Base-by-base conservation (phyloP, 805 yeast species). In the Candida corydali region DNA sequence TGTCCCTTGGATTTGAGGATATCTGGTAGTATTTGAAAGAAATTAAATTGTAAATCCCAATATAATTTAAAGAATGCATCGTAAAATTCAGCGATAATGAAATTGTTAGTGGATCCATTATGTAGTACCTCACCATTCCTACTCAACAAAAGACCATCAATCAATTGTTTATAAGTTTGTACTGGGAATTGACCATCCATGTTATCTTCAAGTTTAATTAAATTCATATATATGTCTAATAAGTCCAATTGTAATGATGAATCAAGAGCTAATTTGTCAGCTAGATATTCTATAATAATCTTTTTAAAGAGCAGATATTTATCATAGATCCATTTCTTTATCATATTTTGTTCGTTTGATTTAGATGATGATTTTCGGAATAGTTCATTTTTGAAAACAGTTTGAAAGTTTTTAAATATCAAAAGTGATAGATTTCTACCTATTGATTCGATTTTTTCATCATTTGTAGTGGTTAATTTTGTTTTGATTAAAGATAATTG, bases 21-120 rank as follows among this genome's bases (percentile, higher is more conserved):
- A 3, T 54, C 51, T 25, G 41, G 46, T 16, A 78, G 54, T 46
- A 73, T 79, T 26, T 69, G 63, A 51, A 82, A 78, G 46, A 86
- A 81, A 51, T 80, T 84, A 52, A 68, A 86, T 47, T 88, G 86
- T 39, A 91, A 59, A 55, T 91, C 98, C 67, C 85, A 85, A 55
- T 73, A 76, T 46, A 69, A 69, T 20, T 51, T 50, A 50, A 80
- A 80, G 18, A 63, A 64, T 26, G 29, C 17, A 16, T 70, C 77
- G 19, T 68, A 49, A 50, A 84, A 85, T 52, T 82, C 86, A 34
- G 67, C 54, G 11, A 77, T 41, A 9, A 73, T 54, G 35, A 74
- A 68, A 50, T 69, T 72, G 37, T 71, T 70, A 23, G 69, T 61
- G 0, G 76, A 58, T 8, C 73, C 75, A 50, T 78, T 80, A 3